Percentiles rank a stretch among this genome's conserved stretches.
phyloP scores from a whole-genome alignment of 148 eudicot species.

The Fagopyrum homotropicum region DNA sequence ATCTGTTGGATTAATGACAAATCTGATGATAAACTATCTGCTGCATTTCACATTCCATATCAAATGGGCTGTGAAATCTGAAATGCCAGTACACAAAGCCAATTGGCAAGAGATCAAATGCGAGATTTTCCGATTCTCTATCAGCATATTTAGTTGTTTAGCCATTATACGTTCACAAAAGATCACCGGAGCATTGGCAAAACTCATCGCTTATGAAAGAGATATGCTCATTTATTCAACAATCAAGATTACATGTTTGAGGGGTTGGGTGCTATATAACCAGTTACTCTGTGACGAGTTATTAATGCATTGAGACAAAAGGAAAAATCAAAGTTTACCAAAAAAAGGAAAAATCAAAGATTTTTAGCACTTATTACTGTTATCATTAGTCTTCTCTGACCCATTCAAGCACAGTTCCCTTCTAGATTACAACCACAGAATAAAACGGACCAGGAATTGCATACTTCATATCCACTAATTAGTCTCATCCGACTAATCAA shows the following conservation, averaged over 20 bases:
- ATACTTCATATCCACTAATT: too few relatives aligned
- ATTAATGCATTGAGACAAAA: too few relatives aligned
- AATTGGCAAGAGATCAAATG: neutral
- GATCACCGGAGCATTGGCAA: neutral
- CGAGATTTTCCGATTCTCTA: neutral
- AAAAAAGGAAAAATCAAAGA: too few relatives aligned
- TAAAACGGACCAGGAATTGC: neutral
- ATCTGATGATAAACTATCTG: too few relatives aligned
- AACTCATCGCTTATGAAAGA: neutral
- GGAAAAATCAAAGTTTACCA: too few relatives aligned
- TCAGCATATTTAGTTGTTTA: neutral
- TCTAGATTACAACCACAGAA: neutral
- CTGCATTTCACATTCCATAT: conserved; percentile 2
- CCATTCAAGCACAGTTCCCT: neutral
- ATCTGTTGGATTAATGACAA: too few relatives aligned
- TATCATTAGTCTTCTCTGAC: neutral
- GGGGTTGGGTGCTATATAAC: neutral
- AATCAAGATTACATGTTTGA: neutral
- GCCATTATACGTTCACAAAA: too few relatives aligned
- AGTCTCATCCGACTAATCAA: too few relatives aligned
- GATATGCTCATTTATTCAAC: neutral
- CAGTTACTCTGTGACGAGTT: too few relatives aligned
- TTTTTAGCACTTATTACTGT: too few relatives aligned
- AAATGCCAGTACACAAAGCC: neutral
- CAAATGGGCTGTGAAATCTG: neutral